Percentiles rank a stretch among this genome's conserved stretches.
Evolutionary conservation across 768 basidiomycete genomes (phyloP).

Genomic region (Leccinum rimulosum): DNA sequence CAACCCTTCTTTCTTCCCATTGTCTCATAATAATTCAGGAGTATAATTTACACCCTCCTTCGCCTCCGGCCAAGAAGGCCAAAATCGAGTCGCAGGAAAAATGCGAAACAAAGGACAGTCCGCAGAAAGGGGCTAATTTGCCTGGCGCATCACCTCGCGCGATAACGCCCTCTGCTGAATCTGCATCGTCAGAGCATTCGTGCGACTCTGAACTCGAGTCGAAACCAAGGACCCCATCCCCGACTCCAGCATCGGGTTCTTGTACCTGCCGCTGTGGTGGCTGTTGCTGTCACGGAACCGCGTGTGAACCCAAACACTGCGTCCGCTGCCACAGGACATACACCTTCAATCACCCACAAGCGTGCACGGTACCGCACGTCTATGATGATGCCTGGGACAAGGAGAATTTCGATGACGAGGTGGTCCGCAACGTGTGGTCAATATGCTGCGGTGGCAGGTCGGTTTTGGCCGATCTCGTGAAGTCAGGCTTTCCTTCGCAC

Average conservation of each 20-base stretch:
- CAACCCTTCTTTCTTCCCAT: not conserved
- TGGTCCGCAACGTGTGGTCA: not conserved
- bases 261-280: conserved; percentile 3
- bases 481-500: not conserved
- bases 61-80: not conserved
- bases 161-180: not conserved
- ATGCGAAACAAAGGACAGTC: not conserved
- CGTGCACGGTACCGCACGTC: conserved; percentile 2
- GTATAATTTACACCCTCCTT: too few species aligned
- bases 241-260: not conserved
- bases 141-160: not conserved
- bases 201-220: not conserved
- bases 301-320: not conserved
- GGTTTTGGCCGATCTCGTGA: not conserved
- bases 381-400: not conserved
- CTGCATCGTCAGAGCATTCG: not conserved
- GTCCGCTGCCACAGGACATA: conserved; percentile 3
- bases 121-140: not conserved
- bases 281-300: conserved; percentile 5
- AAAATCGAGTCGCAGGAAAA: not conserved
- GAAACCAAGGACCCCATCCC: not conserved
- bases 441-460: not conserved
- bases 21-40: not conserved
- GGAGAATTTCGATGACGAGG: not conserved
- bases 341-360: not conserved